A percentile compares a stretch with the other conserved stretches of the same genome.
These are phyloP conservation scores for Candida dubliniensis DNA, from an alignment of 1,139 yeast genomes.

Conservation along the genomic window DNA sequence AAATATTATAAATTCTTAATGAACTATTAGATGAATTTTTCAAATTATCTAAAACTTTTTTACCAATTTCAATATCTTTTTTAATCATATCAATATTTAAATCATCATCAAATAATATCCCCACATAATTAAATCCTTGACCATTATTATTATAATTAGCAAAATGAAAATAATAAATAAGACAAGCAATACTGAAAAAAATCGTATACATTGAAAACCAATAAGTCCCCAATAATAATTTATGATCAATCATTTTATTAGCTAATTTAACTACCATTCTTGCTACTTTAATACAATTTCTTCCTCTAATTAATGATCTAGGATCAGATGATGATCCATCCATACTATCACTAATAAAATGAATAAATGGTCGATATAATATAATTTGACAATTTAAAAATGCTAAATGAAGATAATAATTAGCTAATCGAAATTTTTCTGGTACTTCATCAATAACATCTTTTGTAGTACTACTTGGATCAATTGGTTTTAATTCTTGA, in stretches of 20 bases:
- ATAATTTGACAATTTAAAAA: constrained; percentile 83
- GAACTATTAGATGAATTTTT: constrained; percentile 80
- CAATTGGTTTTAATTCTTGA: constrained; percentile 69
- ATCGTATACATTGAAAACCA: constrained; percentile 93
- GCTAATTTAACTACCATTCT: constrained; percentile 82
- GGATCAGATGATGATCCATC: constrained; percentile 39
- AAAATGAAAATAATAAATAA: constrained; percentile 83
- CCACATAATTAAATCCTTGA: constrained; percentile 43
- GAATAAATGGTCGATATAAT: constrained; percentile 88
- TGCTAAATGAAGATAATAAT: constrained; percentile 72
- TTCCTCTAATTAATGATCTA: constrained; percentile 62
- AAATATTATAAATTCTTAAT: constrained; percentile 71
- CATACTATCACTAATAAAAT: constrained; percentile 65
- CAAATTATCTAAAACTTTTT: constrained; percentile 66
- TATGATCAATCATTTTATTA: constrained; percentile 74
- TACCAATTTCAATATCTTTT: constrained; percentile 79
- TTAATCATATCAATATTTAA: constrained; percentile 66
- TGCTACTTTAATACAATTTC: constrained; percentile 83
- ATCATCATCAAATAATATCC: constrained; percentile 56
- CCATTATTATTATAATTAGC: constrained; percentile 35
- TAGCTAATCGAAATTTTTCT: constrained; percentile 69
- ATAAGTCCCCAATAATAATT: constrained; percentile 80
- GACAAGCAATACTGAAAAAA: constrained; percentile 88
- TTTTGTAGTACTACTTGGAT: constrained; percentile 38
- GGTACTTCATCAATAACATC: constrained; percentile 36